phyloP scores from a whole-genome alignment of 2,329 filamentous ascomycete genomes.

The Ophiocordyceps camponoti-saundersi region DNA sequence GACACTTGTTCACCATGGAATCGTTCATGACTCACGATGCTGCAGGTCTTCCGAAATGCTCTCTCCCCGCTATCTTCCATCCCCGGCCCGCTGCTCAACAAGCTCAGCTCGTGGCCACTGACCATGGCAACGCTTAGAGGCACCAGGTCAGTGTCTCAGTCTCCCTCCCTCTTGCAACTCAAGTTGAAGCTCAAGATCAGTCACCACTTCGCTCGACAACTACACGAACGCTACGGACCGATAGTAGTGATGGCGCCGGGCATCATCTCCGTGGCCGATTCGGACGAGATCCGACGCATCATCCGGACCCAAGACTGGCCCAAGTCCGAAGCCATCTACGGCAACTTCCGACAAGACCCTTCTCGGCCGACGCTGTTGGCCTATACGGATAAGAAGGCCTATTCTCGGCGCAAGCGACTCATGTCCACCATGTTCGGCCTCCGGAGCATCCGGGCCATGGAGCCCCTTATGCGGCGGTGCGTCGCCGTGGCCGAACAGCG shows the following conservation, averaged over 20 bases:
- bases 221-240: not conserved
- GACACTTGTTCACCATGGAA: not conserved
- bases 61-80: not conserved
- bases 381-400: conserved; percentile 1
- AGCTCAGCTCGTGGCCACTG: not conserved
- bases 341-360: conserved; percentile 1
- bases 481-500: not conserved
- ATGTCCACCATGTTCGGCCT: not conserved
- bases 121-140: not conserved
- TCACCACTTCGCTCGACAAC: not conserved
- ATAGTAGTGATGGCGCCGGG: not conserved
- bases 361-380: conserved; percentile 1
- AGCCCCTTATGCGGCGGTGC: not conserved
- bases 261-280: not conserved
- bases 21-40: not conserved
- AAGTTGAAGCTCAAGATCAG: not conserved
- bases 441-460: not conserved
- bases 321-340: conserved; percentile 1
- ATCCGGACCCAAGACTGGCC: not conserved
- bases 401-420: not conserved
- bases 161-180: not conserved
- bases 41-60: not conserved
- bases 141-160: not conserved
- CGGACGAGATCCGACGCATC: not conserved
- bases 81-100: conserved; percentile 1